Conservation (phyloP, 306 rosid species). For the Ziziphus jujuba region DNA sequence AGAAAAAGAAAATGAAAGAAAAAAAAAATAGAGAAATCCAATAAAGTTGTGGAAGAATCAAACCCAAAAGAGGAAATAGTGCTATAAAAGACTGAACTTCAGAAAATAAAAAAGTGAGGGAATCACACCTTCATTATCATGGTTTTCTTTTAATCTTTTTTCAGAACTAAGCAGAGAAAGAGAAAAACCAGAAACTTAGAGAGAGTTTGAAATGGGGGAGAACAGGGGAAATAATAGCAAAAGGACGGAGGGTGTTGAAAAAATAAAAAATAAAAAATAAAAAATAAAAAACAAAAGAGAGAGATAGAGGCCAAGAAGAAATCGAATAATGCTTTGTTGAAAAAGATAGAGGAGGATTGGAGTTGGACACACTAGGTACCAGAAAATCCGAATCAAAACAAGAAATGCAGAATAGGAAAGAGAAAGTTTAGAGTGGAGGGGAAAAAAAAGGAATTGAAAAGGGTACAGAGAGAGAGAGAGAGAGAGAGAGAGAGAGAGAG, state of each 20-base stretch:
- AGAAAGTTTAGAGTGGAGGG: constrained; percentile 22
- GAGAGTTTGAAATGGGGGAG: not conserved
- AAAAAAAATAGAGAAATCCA: not conserved
- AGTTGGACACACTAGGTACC: constrained; percentile 30
- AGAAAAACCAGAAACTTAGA: constrained; percentile 28
- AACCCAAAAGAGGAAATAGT: not conserved
- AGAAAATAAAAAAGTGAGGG: constrained; percentile 23
- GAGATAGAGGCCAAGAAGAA: constrained; percentile 36
- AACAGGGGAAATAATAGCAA: constrained; percentile 11
- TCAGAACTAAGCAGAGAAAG: constrained; percentile 11
- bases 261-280: not conserved
- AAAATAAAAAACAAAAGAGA: too few species aligned
- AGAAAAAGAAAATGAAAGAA: not conserved
- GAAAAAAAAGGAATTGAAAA: constrained; percentile 20
- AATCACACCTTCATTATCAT: constrained; percentile 68
- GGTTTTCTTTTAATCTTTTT: not conserved
- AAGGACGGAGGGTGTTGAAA: not conserved
- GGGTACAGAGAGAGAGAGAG: constrained; percentile 17
- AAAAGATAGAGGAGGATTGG: constrained; percentile 23
- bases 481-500: constrained; percentile 10
- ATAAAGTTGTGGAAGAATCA: constrained; percentile 36
- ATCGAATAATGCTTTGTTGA: constrained; percentile 34
- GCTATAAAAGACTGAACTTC: not conserved
- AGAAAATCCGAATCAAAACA: constrained; percentile 71
- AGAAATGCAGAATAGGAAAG: constrained; percentile 75